Percentiles rank a stretch among this genome's conserved stretches.
Evolutionary conservation across 495 filamentous ascomycete species (phyloP).

Genomic region (Xylaria telfairii): DNA sequence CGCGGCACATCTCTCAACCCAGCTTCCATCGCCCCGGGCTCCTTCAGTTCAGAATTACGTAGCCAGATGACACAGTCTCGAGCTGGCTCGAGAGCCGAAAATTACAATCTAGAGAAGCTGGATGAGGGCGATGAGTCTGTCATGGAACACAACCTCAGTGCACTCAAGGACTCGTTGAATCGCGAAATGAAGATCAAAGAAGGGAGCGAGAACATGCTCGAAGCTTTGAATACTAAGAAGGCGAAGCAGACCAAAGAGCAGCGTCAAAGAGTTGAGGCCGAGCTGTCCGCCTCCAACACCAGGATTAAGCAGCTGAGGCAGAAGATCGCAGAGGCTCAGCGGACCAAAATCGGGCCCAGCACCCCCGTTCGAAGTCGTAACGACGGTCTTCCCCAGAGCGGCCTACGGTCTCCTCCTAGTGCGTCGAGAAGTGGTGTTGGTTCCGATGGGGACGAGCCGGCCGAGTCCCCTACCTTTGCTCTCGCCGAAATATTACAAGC

Average conservation of each 20-base stretch:
- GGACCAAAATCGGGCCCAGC: conserved; percentile 66
- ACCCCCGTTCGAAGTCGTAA: conserved; percentile 73
- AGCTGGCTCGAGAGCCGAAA: conserved; percentile 71
- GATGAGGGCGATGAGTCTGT: conserved; percentile 66
- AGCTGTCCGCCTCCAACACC: conserved; percentile 87
- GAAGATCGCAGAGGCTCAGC: conserved; percentile 74
- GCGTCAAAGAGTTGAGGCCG: conserved; percentile 82
- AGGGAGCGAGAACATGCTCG: conserved; percentile 95
- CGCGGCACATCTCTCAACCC: conserved; percentile 70
- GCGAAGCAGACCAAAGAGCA: conserved; percentile 95
- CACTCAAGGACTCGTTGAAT: conserved; percentile 80
- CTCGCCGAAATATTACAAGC: conserved; percentile 87
- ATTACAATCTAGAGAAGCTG: conserved; percentile 64
- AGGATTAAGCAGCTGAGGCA: conserved; percentile 83
- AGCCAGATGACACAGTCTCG: conserved; percentile 71
- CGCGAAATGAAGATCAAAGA: conserved; percentile 97
- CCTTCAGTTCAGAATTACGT: conserved; percentile 90
- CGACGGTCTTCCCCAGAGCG: conserved; percentile 70
- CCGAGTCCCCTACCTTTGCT: conserved; percentile 88
- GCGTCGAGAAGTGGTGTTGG: conserved; percentile 56
- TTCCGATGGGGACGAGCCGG: conserved; percentile 70
- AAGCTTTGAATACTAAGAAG: conserved; percentile 92
- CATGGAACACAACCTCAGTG: conserved; percentile 75
- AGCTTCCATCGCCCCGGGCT: conserved; percentile 74
- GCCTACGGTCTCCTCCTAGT: conserved; percentile 69